Conservation (phyloP, 208 protist species). For the Leishmania tarentolae region DNA sequence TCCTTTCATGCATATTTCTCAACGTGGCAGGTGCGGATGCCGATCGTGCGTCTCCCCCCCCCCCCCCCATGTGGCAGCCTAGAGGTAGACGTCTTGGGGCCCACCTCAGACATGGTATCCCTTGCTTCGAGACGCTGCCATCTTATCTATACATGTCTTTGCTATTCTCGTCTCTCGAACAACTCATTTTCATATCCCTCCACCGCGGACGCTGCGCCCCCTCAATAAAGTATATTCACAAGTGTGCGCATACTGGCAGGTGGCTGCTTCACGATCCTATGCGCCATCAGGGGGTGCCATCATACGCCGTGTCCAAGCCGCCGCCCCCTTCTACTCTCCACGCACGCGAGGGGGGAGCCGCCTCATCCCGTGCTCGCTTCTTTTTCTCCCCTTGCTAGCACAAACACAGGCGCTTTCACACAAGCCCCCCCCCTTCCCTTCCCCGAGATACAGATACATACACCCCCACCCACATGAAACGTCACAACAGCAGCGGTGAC, state of each 20-base stretch:
- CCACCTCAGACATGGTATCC: not conserved
- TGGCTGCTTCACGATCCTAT: conserved; percentile 6
- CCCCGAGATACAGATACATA: not conserved
- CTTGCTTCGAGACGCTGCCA: not conserved
- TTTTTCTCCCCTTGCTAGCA: not conserved
- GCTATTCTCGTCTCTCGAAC: not conserved
- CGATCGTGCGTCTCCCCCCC: no score
- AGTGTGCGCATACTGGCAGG: not conserved
- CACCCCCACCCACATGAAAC: not conserved
- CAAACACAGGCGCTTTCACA: not conserved
- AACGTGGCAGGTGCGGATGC: not conserved
- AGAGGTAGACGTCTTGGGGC: not conserved
- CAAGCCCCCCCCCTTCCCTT: not conserved
- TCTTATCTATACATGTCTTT: not conserved
- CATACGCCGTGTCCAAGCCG: not conserved
- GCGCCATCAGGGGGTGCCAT: not conserved
- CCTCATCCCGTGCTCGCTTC: not conserved
- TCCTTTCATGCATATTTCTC: not conserved
- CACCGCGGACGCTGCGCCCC: not conserved
- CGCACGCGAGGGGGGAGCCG: not conserved
- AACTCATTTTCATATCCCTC: not conserved
- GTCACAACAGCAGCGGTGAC: not conserved
- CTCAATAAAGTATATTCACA: not conserved
- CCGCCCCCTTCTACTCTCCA: not conserved
- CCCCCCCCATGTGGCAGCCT: no score